phyloP scores from a whole-genome alignment of 2,329 filamentous ascomycete species.

The Trichoderma sp. region DNA sequence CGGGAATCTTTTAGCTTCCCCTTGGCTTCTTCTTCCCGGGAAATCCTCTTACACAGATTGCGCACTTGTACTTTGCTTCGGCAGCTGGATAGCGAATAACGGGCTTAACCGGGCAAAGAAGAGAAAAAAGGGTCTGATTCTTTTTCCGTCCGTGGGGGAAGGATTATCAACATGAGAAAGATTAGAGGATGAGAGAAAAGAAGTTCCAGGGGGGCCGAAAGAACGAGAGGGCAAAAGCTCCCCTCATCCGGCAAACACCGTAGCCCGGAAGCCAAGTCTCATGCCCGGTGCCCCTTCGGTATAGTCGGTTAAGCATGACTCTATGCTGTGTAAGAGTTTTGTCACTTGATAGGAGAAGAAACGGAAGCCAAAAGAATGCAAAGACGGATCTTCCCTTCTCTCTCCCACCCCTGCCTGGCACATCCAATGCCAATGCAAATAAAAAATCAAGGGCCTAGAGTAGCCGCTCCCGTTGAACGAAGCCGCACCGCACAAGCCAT shows the following conservation, averaged over 20 bases:
- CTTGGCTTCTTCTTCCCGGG: background rate
- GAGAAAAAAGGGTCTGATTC: background rate
- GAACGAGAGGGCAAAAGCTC: background rate
- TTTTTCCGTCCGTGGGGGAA: background rate
- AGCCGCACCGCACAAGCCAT: background rate
- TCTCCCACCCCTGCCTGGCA: background rate
- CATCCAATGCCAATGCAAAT: background rate
- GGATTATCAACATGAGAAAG: background rate
- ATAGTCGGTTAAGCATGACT: conserved; percentile 15
- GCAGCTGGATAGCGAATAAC: background rate
- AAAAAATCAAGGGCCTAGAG: conserved; percentile 9
- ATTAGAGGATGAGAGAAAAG: background rate
- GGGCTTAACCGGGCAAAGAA: background rate
- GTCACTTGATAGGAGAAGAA: background rate
- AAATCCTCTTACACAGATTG: conserved; percentile 17
- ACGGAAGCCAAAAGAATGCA: background rate
- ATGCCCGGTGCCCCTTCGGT: conserved; percentile 12
- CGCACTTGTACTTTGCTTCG: background rate
- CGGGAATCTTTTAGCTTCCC: background rate
- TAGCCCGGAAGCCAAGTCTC: background rate
- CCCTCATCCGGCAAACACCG: conserved; percentile 18
- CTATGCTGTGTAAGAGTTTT: background rate
- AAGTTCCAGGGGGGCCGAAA: background rate
- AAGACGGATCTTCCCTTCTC: background rate
- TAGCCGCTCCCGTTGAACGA: conserved; percentile 8